phyloP scores from a whole-genome alignment of 2,329 filamentous ascomycete genomes.

The Diplodia mutila region DNA sequence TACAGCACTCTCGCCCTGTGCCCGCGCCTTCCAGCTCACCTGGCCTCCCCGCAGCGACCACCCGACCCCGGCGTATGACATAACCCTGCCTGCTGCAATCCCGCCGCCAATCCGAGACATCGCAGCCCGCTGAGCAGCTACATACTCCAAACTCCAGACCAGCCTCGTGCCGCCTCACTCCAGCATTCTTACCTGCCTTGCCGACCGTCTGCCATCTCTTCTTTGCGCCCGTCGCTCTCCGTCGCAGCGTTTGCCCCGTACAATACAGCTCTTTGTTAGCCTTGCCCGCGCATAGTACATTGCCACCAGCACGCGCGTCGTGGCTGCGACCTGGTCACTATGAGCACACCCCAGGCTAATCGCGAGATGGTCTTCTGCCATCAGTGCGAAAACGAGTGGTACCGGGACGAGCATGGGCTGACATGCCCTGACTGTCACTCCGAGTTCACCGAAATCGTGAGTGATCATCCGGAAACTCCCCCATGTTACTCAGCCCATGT shows the following conservation, averaged over 20 bases:
- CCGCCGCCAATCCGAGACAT: constrained; percentile 17
- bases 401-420: constrained; percentile 68
- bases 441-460: constrained; percentile 85
- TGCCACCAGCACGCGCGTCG: constrained; percentile 14
- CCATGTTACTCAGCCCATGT: constrained; percentile 1
- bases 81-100: background rate
- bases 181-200: background rate
- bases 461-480: constrained; percentile 39
- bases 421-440: constrained; percentile 76
- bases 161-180: background rate
- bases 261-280: constrained; percentile 2
- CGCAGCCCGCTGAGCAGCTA: background rate
- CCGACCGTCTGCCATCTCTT: background rate
- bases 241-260: background rate
- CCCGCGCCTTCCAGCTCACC: background rate
- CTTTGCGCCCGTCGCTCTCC: background rate
- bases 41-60: constrained; percentile 4
- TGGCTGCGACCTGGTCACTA: constrained; percentile 8
- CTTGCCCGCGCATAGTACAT: background rate
- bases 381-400: constrained; percentile 80
- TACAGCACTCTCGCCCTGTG: background rate
- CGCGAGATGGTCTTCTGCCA: constrained; percentile 84
- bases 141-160: background rate
- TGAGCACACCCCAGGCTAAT: constrained; percentile 14
- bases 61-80: constrained; percentile 22